Percentiles rank a stretch among this genome's conserved stretches.
These are phyloP conservation scores for Alloteropsis semialata DNA, from an alignment of 176 grass and related monocot species.

Conservation along the genomic window DNA sequence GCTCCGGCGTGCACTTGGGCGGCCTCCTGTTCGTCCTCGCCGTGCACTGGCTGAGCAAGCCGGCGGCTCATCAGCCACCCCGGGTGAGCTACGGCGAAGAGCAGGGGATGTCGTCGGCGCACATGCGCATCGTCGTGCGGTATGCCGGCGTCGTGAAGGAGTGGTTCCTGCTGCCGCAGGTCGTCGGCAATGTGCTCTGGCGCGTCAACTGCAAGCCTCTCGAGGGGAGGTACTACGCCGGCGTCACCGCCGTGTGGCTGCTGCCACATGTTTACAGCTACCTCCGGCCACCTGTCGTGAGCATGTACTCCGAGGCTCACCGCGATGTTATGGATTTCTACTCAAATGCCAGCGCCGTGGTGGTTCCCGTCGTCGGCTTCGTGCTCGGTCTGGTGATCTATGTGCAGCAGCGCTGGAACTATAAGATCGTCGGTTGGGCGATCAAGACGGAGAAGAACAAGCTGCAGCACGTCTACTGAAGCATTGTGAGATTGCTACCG, in stretches of 20 bases:
- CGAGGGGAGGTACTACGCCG: slow-evolving; percentile 43
- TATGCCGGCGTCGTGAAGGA: slow-evolving; percentile 49
- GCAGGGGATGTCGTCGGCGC: background rate
- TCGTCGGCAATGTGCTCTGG: slow-evolving; percentile 58
- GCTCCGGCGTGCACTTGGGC: background rate
- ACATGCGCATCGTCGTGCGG: slow-evolving; percentile 33
- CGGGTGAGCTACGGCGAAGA: background rate
- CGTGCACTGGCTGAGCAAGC: slow-evolving; percentile 25
- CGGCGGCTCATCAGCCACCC: background rate
- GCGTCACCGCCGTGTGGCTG: slow-evolving; percentile 48
- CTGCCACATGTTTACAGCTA: slow-evolving; percentile 55
- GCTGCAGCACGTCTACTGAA: slow-evolving; percentile 25
- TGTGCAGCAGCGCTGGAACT: slow-evolving; percentile 61
- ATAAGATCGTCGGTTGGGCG: slow-evolving; percentile 34
- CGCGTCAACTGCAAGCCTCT: slow-evolving; percentile 55
- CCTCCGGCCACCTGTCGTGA: slow-evolving; percentile 48
- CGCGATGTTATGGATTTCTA: too few species aligned
- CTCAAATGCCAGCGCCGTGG: slow-evolving; percentile 33
- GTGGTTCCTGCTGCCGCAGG: slow-evolving; percentile 60
- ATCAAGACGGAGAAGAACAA: slow-evolving; percentile 18
- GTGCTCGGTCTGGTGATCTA: slow-evolving; percentile 31
- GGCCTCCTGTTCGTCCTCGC: too few species aligned
- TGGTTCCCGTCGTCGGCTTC: slow-evolving; percentile 31
- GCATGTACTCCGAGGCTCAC: too few species aligned
- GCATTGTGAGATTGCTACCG: too few species aligned